Percentiles rank a stretch among this genome's conserved stretches.
Conservation (phyloP, 1,284 basidiomycete species). For the Exobasidium rhododendri region DNA sequence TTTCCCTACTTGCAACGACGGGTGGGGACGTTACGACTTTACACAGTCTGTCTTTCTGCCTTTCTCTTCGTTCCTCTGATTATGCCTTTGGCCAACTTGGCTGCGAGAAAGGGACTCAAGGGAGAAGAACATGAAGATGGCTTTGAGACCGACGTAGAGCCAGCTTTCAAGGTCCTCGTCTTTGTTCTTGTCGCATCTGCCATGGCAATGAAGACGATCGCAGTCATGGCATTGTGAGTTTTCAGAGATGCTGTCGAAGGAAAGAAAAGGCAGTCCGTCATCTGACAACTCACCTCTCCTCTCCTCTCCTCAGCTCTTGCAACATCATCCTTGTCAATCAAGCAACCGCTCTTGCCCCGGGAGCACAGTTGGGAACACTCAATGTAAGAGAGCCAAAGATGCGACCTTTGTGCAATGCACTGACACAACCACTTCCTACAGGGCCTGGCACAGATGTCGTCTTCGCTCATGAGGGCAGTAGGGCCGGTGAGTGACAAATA, state of each 20-base stretch:
- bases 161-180: slow-evolving; percentile 6
- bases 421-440: background rate
- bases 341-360: slow-evolving; percentile 22
- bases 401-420: no score
- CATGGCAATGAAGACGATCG: slow-evolving; percentile 17
- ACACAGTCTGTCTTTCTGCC: slow-evolving; percentile 44
- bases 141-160: slow-evolving; percentile 1
- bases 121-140: background rate
- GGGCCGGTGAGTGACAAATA: slow-evolving; percentile 24
- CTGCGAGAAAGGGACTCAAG: slow-evolving; percentile 23
- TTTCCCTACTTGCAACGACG: slow-evolving; percentile 54
- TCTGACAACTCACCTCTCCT: background rate
- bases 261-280: background rate
- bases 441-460: slow-evolving; percentile 29
- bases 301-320: slow-evolving; percentile 11
- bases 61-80: slow-evolving; percentile 50
- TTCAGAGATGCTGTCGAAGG: background rate
- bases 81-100: slow-evolving; percentile 44
- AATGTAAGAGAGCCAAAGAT: no score
- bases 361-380: slow-evolving; percentile 26
- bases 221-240: slow-evolving; percentile 21
- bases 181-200: slow-evolving; percentile 9
- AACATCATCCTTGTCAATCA: slow-evolving; percentile 39
- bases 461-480: slow-evolving; percentile 24
- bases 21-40: slow-evolving; percentile 51